A percentile compares a stretch with the other conserved stretches of the same genome.
These are phyloP conservation scores for Alisma plantagoaquatica DNA, from an alignment of 106 monocot genomes.

Conservation along the genomic window DNA sequence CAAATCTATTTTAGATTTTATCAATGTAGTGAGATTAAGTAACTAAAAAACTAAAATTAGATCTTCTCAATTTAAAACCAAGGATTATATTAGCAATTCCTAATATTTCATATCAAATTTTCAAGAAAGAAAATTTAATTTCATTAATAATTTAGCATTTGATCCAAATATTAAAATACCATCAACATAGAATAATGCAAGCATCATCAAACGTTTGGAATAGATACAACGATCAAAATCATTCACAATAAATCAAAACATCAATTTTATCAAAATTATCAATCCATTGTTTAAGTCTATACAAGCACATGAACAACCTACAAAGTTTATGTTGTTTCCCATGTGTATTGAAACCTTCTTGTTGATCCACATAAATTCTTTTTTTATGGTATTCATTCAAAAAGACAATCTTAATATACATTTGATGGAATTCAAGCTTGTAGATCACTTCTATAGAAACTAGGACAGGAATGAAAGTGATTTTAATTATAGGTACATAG, in stretches of 20 bases:
- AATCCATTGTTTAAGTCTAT: constrained; percentile 1
- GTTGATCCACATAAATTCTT: background rate
- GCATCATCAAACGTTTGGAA: background rate
- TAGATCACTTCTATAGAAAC: background rate
- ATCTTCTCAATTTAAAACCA: too few relatives aligned
- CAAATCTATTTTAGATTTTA: background rate
- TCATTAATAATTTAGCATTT: background rate
- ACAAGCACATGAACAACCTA: background rate
- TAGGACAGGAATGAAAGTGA: background rate
- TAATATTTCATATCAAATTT: constrained; percentile 13
- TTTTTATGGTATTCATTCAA: background rate
- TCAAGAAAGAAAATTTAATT: background rate
- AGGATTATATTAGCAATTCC: constrained; percentile 3
- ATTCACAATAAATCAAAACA: background rate
- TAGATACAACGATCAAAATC: background rate
- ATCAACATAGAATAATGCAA: constrained; percentile 3
- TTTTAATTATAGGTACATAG: background rate
- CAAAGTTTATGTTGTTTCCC: background rate
- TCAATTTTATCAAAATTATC: background rate
- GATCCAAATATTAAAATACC: too few relatives aligned
- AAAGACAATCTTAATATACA: background rate
- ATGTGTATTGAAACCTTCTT: background rate
- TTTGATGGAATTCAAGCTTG: too few relatives aligned
- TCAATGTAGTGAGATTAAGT: too few relatives aligned
- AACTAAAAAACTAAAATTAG: too few relatives aligned